These are phyloP conservation scores for Candida tallmaniae DNA, from an alignment of 805 yeast species.

Conservation along the genomic window DNA sequence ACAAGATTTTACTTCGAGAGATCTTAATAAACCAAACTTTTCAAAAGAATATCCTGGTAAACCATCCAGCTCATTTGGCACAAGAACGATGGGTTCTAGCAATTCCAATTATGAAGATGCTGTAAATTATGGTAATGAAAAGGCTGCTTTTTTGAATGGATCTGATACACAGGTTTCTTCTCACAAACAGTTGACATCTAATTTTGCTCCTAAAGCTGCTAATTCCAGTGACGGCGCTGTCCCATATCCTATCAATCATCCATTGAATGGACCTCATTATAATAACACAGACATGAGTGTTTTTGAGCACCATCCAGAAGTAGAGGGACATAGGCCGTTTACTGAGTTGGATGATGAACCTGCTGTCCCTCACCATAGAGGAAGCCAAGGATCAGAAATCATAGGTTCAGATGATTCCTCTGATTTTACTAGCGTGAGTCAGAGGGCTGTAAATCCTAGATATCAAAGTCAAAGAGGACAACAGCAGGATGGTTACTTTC, in stretches of 20 bases:
- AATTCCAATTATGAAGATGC: slow-evolving; percentile 15
- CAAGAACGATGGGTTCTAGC: slow-evolving; percentile 8
- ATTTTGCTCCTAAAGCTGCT: slow-evolving; percentile 21
- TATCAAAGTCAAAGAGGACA: slow-evolving; percentile 30
- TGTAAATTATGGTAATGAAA: too few relatives aligned
- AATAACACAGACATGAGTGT: slow-evolving; percentile 21
- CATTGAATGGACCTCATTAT: slow-evolving; percentile 16
- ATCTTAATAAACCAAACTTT: too few relatives aligned
- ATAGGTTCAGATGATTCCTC: slow-evolving; percentile 45
- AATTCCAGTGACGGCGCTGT: slow-evolving; percentile 16
- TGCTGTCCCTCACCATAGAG: slow-evolving; percentile 7
- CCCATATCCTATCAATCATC: slow-evolving; percentile 13
- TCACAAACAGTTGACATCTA: slow-evolving; percentile 30
- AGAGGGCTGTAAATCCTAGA: slow-evolving; percentile 64
- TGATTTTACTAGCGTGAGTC: slow-evolving; percentile 75
- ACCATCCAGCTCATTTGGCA: slow-evolving; percentile 12
- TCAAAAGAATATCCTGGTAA: too few relatives aligned
- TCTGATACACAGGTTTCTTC: slow-evolving; percentile 31
- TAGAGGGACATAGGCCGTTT: slow-evolving; percentile 43
- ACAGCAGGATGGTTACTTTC: slow-evolving; percentile 15
- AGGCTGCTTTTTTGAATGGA: slow-evolving; percentile 24
- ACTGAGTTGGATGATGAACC: slow-evolving; percentile 33
- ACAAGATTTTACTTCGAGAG: slow-evolving; percentile 27
- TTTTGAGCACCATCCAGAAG: slow-evolving; percentile 42
- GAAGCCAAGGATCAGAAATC: slow-evolving; percentile 10